These are phyloP conservation scores for Globisporangium cederbergense DNA, from an alignment of 352 stramenopile species.

Conservation along the genomic window DNA sequence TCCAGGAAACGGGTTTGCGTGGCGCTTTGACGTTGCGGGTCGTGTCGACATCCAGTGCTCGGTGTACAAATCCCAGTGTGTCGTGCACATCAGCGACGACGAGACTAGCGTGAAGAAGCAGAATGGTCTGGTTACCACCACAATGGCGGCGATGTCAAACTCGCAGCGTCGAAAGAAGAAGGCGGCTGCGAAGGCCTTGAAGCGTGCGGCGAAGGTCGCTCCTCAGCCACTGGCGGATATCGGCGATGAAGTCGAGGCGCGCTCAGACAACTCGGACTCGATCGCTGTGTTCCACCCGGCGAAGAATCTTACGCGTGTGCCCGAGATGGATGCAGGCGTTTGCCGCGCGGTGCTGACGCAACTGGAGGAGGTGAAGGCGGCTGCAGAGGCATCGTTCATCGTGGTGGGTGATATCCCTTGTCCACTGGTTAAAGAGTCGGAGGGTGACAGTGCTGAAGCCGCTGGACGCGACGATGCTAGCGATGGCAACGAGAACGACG, in stretches of 20 bases:
- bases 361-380: slow-evolving; percentile 40
- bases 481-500: not conserved
- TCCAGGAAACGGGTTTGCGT: slow-evolving; percentile 27
- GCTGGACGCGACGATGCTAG: not conserved
- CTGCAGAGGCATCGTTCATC: slow-evolving; percentile 27
- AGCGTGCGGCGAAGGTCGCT: slow-evolving; percentile 8
- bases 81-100: slow-evolving; percentile 20
- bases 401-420: slow-evolving; percentile 60
- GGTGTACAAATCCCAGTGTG: slow-evolving; percentile 34
- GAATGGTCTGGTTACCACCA: slow-evolving; percentile 12
- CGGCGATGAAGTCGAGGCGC: slow-evolving; percentile 17
- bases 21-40: slow-evolving; percentile 28
- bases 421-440: slow-evolving; percentile 27
- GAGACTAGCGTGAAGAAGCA: slow-evolving; percentile 15
- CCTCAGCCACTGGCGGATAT: slow-evolving; percentile 24
- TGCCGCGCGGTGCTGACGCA: slow-evolving; percentile 50
- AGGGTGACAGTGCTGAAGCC: slow-evolving; percentile 6
- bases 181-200: slow-evolving; percentile 13
- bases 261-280: slow-evolving; percentile 13
- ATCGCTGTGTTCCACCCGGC: slow-evolving; percentile 43
- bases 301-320: slow-evolving; percentile 25
- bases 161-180: slow-evolving; percentile 25
- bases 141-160: not conserved
- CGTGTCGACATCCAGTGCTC: slow-evolving; percentile 27
- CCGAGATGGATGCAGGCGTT: slow-evolving; percentile 45